Conservation (phyloP, 2,329 filamentous ascomycete species). For the Arthrobotrys sinensis region DNA sequence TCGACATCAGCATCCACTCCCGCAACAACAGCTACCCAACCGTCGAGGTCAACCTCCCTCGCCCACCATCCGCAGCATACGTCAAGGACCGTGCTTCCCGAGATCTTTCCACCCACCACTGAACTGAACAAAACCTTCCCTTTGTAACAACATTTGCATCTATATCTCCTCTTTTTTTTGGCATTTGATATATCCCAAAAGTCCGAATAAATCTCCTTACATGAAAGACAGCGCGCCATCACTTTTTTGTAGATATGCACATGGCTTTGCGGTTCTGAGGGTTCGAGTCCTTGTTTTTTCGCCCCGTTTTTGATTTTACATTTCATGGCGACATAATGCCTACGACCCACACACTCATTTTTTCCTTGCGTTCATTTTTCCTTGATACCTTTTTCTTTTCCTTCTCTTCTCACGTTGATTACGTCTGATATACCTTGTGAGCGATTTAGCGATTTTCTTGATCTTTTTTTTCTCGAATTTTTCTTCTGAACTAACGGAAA, state of each 20-base stretch:
- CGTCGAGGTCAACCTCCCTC: conserved; percentile 47
- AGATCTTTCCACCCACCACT: conserved; percentile 49
- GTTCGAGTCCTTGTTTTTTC: conserved; percentile 10
- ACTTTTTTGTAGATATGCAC: conserved; percentile 37
- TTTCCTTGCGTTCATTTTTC: conserved; percentile 17
- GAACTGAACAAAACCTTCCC: conserved; percentile 33
- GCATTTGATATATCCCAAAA: conserved; percentile 54
- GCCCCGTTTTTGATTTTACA: background rate
- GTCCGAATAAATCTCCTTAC: conserved; percentile 47
- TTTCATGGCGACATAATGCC: conserved; percentile 45
- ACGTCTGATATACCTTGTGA: conserved; percentile 57
- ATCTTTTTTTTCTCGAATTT: conserved; percentile 14
- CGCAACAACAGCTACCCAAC: conserved; percentile 46
- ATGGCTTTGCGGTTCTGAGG: conserved; percentile 32
- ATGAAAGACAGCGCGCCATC: conserved; percentile 28
- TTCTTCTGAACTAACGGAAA: conserved; percentile 12
- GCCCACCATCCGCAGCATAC: conserved; percentile 50
- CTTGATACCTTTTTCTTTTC: conserved; percentile 11
- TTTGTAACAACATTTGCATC: conserved; percentile 43
- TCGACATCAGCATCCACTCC: conserved; percentile 3
- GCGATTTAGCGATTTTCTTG: conserved; percentile 58
- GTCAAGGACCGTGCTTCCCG: conserved; percentile 45
- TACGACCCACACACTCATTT: conserved; percentile 49
- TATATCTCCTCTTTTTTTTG: conserved; percentile 13
- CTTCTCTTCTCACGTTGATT: conserved; percentile 29